Base-by-base conservation (phyloP, 2,329 filamentous ascomycete species). In the Aspergillus phoenicis region DNA sequence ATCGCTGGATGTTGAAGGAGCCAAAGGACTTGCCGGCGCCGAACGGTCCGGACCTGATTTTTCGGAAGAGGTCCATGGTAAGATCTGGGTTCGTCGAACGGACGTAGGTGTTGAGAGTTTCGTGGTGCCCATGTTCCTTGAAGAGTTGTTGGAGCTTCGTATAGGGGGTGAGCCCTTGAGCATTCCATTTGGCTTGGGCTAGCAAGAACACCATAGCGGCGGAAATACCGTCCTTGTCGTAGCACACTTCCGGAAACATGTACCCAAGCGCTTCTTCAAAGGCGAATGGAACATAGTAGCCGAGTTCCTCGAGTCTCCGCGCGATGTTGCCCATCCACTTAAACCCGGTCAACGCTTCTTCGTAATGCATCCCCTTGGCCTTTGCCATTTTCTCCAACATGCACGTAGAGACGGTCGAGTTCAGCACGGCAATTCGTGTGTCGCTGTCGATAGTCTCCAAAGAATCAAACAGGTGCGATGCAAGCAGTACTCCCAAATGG, bases 231-330 rank as follows among this genome's bases (percentile, higher is more conserved):
- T 89, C 87, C 68, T 89, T 89, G 73, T 89, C 87, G 65, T 85
- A 83, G 41, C 85, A 85, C 1, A 88, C 83, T 7, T 80, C 74
- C 0, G 86, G 81, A 58, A 89, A 86, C 87, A 89, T 89, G 71
- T 87, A 89, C 1, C 87, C 87, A 22, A 89, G 81, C 7, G 87
- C 87, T 73, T 89, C 87, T 72, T 89, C 87, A 65, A 85, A 89
- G 1, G 85, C 86, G 67, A 83, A 88, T 0, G 81, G 76, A 0
- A 84, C 81, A 22, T 81, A 75, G 65, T 83, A 84, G 24, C 83
- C 84, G 58, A 76, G 68, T 2, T 71, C 67, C 58, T 81, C 76
- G 2, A 87, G 78, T n/a, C 82, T 75, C 17, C 82, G 80, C 1
- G 85, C 84, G 49, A 83, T 79, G 63, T 88, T 88, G 2, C 85